These are phyloP conservation scores for Sordariomycetes sp. DNA, from an alignment of 2,329 filamentous ascomycete species.

Conservation along the genomic window DNA sequence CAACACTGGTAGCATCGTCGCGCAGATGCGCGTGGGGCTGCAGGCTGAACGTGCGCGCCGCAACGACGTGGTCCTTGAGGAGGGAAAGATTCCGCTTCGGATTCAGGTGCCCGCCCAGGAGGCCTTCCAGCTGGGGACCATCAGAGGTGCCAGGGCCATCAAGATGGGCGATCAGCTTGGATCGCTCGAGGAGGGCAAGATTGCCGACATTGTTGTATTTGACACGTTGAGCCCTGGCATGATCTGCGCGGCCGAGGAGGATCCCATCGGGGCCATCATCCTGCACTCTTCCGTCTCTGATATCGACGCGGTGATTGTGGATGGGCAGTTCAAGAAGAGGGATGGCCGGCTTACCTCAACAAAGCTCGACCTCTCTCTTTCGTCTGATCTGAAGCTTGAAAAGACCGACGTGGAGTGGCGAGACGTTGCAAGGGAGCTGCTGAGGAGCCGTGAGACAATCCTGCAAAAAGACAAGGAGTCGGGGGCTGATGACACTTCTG, in stretches of 20 bases:
- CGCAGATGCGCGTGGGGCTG: conserved; percentile 1
- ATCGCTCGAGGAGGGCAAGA: conserved; percentile 31
- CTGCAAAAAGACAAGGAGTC: neutral
- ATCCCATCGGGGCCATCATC: conserved; percentile 43
- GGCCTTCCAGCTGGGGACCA: conserved; percentile 38
- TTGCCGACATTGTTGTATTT: conserved; percentile 39
- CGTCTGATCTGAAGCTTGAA: neutral
- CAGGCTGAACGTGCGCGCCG: neutral
- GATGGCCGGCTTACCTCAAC: conserved; percentile 20
- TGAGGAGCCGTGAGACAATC: neutral
- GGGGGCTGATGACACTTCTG: neutral
- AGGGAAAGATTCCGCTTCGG: neutral
- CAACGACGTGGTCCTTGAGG: neutral
- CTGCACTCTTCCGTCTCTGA: conserved; percentile 41
- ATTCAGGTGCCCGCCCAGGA: conserved; percentile 19
- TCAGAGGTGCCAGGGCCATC: conserved; percentile 32
- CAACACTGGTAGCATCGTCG: conserved; percentile 8
- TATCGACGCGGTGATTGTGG: conserved; percentile 37
- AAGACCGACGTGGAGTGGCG: conserved; percentile 1
- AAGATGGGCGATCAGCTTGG: conserved; percentile 31
- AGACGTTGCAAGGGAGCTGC: neutral
- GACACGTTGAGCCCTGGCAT: conserved; percentile 17
- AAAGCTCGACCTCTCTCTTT: neutral
- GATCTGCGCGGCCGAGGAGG: conserved; percentile 13
- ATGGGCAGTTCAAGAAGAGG: conserved; percentile 35